Evolutionary conservation across 2,329 filamentous ascomycete genomes (phyloP), one percentile per base, ranked within the genome.

Genomic region (Apiospora rasikravindrae): DNA sequence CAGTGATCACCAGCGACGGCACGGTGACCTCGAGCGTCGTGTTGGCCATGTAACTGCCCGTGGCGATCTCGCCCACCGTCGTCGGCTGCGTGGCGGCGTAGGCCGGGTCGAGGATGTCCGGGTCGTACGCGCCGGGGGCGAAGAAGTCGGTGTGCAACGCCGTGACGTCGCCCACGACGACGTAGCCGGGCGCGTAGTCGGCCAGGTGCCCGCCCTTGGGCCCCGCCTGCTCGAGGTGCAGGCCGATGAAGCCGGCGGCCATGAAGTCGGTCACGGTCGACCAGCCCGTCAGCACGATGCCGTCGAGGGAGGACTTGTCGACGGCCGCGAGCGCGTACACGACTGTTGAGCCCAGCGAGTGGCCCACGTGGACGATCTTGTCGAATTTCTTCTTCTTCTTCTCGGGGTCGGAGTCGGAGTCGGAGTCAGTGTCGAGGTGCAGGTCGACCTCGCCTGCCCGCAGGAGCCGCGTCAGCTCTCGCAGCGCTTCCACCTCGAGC

Each of bases 301-400:
- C 89, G 73, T 92, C 86, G 49, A 87, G 13, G 22, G 37, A 37
- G 22, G 37, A 19, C 37, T 24, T 19, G 22, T 67, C 66, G 89
- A 71, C 88, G 76, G 89, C 82, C 72, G 82, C 78, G 22, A 26
- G 42, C 37, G 67, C 84, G 79, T 89, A 91, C 2, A 86, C 87
- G 75, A 89, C 87, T 7, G 86, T 81, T 0, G 89, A 90, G 44
- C 91, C 91, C 75, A 90, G 92, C 0, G 88, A 90, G 82, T 93
- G 90, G 16, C 90, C 91, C 22, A 91, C 84, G 77, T 92, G 90
- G 11, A 90, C 82, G 33, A 89, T 81, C 76, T 87, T 85, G 64
- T 77, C 72, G 75, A 81, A 84, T 8, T 33, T 57, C 16, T 1
- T 45, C 14, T 14, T 45, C 4, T 2, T 45, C 44, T 14, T 45